Percentiles rank a stretch among this genome's conserved stretches.
These are phyloP conservation scores for Nissolia schottii DNA, from an alignment of 306 rosid species.

Conservation along the genomic window DNA sequence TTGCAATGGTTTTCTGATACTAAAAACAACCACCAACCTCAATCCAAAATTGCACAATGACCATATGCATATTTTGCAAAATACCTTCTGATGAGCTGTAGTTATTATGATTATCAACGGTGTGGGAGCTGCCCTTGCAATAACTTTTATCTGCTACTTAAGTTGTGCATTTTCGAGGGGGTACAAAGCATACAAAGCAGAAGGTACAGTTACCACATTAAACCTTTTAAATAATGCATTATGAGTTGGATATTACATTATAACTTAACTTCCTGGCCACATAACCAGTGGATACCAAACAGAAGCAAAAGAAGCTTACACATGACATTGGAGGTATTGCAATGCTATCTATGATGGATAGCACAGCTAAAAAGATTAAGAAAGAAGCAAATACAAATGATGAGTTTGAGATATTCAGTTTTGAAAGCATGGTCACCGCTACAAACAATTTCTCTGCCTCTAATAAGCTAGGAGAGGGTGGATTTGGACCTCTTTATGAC, in stretches of 20 bases:
- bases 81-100: neutral
- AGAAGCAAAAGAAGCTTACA: neutral
- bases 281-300: neutral
- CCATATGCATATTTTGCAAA: neutral
- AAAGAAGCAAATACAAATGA: neutral
- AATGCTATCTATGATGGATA: neutral
- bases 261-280: neutral
- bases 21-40: no score
- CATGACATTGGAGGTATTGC: conserved; percentile 6
- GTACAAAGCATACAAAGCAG: neutral
- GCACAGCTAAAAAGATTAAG: neutral
- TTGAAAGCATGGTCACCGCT: conserved; percentile 12
- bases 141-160: neutral
- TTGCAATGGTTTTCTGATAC: no score
- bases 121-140: neutral
- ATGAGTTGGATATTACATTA: neutral
- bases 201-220: neutral
- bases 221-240: neutral
- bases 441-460: conserved; percentile 25
- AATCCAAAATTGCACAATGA: neutral
- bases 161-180: neutral
- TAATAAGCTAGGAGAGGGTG: conserved; percentile 23
- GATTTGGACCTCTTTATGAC: no score
- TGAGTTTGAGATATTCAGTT: conserved; percentile 22
- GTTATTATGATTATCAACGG: conserved; percentile 10